Percentiles rank a stretch among this genome's conserved stretches.
phyloP scores from a whole-genome alignment of 1,284 basidiomycete genomes.

The Tilletia horrida region DNA sequence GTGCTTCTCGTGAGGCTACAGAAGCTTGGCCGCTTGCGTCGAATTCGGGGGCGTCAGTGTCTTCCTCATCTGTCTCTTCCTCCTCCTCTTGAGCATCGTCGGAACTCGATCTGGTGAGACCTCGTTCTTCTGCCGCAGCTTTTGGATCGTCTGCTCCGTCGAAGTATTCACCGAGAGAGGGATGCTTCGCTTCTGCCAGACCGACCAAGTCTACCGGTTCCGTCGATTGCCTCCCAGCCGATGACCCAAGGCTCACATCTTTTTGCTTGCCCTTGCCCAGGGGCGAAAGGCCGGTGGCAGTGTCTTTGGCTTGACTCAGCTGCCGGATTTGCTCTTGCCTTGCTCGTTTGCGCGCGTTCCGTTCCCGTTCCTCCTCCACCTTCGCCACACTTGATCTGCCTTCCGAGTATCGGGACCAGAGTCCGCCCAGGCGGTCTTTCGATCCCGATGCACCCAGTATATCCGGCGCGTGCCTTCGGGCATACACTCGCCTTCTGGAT shows the following conservation, averaged over 20 bases:
- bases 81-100: not conserved
- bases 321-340: not conserved
- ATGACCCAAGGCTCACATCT: not conserved
- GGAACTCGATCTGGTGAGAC: not conserved
- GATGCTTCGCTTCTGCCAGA: conserved; percentile 2
- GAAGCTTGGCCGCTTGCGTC: not conserved
- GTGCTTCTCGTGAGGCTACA: not conserved
- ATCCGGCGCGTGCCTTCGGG: not conserved
- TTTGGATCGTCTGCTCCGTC: conserved; percentile 3
- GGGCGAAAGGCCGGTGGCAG: not conserved
- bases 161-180: not conserved
- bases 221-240: not conserved
- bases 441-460: not conserved
- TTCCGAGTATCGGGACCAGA: conserved; percentile 2
- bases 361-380: conserved; percentile 4
- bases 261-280: not conserved
- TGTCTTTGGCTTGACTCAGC: not conserved
- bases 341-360: not conserved
- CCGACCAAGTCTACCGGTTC: not conserved
- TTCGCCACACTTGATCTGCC: conserved; percentile 3
- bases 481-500: not conserved
- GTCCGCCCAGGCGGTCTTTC: not conserved
- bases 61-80: conserved; percentile 1
- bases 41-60: not conserved
- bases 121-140: not conserved